Evolutionary conservation across 2,329 filamentous ascomycete genomes (phyloP).

Genomic region (Colletotrichum tropicicola): DNA sequence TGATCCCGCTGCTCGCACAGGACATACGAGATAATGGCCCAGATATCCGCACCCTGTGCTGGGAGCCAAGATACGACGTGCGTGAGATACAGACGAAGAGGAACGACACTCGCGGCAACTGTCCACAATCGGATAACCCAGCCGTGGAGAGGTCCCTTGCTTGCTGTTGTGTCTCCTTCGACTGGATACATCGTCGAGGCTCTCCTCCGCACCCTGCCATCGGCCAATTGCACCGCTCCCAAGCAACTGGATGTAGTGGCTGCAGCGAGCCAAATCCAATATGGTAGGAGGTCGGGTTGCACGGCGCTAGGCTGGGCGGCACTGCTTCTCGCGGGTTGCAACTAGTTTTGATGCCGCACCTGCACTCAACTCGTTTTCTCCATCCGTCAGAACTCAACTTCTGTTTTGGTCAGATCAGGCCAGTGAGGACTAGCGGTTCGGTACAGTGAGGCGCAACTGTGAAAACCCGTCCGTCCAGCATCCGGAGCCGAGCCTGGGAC

Average conservation of each 20-base stretch:
- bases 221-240: constrained; percentile 6
- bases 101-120: not conserved
- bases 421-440: constrained; percentile 6
- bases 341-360: constrained; percentile 3
- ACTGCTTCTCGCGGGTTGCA: constrained; percentile 1
- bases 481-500: constrained; percentile 14
- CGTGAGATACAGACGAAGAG: not conserved
- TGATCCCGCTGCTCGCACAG: not conserved
- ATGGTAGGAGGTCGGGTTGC: constrained; percentile 25
- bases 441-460: no score
- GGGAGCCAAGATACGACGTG: not conserved
- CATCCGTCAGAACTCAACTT: constrained; percentile 22
- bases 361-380: constrained; percentile 8
- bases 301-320: constrained; percentile 25
- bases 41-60: not conserved
- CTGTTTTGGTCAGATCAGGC: constrained; percentile 12
- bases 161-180: not conserved
- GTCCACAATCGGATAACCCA: not conserved
- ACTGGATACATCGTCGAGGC: not conserved
- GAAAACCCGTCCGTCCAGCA: not conserved
- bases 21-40: not conserved
- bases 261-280: constrained; percentile 23
- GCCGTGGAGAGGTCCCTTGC: not conserved
- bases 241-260: constrained; percentile 6
- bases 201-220: not conserved